Evolutionary conservation across 306 rosid genomes (phyloP).

Genomic region (Delonix regia): DNA sequence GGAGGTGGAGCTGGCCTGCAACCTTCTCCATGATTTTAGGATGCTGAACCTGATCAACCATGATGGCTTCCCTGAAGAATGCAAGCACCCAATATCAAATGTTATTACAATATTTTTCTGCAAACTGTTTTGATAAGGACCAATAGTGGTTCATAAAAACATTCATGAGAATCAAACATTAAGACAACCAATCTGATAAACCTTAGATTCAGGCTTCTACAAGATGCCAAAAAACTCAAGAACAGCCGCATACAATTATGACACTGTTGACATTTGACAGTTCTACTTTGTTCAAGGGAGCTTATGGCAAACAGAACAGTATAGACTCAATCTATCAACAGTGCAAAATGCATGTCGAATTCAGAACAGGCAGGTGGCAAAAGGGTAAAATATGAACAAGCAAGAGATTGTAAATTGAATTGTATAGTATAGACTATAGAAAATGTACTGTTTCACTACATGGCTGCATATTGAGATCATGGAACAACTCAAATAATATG

Average conservation of each 20-base stretch:
- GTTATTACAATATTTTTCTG: background rate
- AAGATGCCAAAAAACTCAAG: background rate
- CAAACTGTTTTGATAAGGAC: background rate
- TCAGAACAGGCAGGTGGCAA: background rate
- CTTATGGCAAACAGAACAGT: background rate
- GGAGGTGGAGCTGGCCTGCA: slow-evolving; percentile 69
- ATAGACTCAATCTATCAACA: background rate
- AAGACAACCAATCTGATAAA: background rate
- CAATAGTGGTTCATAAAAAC: background rate
- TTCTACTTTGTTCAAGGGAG: background rate
- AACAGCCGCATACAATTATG: background rate
- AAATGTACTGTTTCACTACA: background rate
- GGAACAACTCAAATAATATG: background rate
- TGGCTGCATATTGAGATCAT: background rate
- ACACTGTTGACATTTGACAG: background rate
- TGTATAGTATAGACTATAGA: background rate
- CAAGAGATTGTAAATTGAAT: background rate
- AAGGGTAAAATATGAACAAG: background rate
- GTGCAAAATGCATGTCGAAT: background rate
- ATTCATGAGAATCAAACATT: background rate
- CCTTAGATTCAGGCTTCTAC: background rate
- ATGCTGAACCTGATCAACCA: slow-evolving; percentile 85
- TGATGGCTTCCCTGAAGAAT: slow-evolving; percentile 46
- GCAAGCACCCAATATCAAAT: slow-evolving; percentile 1
- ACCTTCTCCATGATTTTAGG: slow-evolving; percentile 80